phyloP scores from a whole-genome alignment of 495 filamentous ascomycete genomes.

The Penicilliopsis zonata region DNA sequence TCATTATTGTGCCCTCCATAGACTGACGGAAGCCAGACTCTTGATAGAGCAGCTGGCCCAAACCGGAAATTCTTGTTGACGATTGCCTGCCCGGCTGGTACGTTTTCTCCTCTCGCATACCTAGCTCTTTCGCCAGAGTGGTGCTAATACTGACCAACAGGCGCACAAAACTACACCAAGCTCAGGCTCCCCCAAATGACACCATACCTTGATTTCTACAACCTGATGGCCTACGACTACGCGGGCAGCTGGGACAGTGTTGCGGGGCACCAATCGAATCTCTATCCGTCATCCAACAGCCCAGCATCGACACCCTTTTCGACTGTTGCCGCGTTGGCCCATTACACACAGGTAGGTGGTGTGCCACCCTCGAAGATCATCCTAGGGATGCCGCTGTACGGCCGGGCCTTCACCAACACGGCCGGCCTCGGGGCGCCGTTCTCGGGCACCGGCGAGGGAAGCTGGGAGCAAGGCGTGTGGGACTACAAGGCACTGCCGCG shows the following conservation, averaged over 20 bases:
- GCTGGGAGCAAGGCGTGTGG: conserved; percentile 73
- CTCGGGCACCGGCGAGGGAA: conserved; percentile 52
- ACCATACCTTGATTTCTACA: conserved; percentile 66
- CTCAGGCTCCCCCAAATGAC: conserved; percentile 61
- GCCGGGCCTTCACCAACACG: conserved; percentile 68
- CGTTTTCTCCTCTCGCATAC: not conserved
- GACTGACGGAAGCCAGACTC: conserved; percentile 19
- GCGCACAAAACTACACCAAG: conserved; percentile 52
- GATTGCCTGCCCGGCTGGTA: conserved; percentile 51
- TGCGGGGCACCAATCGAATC: conserved; percentile 74
- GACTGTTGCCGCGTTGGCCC: conserved; percentile 29
- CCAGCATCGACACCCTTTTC: conserved; percentile 47
- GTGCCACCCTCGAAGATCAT: conserved; percentile 62
- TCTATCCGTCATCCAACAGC: conserved; percentile 44
- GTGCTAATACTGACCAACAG: conserved; percentile 3
- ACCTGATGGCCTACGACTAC: conserved; percentile 75
- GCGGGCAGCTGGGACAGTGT: conserved; percentile 61
- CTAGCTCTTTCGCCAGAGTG: not conserved
- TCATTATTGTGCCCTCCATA: not conserved
- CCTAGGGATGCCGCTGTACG: conserved; percentile 81
- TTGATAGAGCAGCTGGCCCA: conserved; percentile 49
- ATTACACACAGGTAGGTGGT: conserved; percentile 49
- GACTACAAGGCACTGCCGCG: conserved; percentile 58
- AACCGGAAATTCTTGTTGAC: conserved; percentile 59
- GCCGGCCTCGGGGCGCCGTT: conserved; percentile 59